Conservation (phyloP, 441 rosid genomes). For the Viola pubescens region DNA sequence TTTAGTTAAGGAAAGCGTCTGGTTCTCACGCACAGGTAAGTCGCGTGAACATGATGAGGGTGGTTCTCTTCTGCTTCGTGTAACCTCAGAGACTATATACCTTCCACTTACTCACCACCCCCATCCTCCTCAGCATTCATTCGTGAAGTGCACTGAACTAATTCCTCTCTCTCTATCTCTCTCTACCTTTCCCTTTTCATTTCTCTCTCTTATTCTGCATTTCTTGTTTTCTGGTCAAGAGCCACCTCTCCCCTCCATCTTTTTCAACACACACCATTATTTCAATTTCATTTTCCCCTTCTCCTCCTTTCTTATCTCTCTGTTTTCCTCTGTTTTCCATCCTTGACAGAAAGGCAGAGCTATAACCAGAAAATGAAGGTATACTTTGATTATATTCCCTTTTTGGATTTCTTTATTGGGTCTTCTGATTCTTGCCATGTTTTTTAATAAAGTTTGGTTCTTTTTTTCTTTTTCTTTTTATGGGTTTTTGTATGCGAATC, state of each 20-base stretch:
- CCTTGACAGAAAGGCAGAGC: constrained; percentile 17
- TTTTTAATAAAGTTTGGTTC: constrained; percentile 15
- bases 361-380: constrained; percentile 42
- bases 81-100: no score
- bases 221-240: constrained; percentile 19
- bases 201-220: constrained; percentile 56
- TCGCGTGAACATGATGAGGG: no score
- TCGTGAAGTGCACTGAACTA: neutral
- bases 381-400: constrained; percentile 13
- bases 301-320: constrained; percentile 9
- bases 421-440: neutral
- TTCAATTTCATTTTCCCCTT: constrained; percentile 20
- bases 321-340: neutral
- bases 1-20: no score
- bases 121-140: constrained; percentile 13
- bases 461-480: neutral
- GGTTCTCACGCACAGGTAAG: no score
- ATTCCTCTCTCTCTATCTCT: constrained; percentile 4
- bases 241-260: constrained; percentile 2
- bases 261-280: constrained; percentile 24
- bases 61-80: no score
- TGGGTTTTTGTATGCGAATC: neutral
- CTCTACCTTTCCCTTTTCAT: constrained; percentile 10
- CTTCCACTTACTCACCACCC: neutral
- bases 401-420: neutral